Base-by-base conservation (phyloP, 768 basidiomycete species). In the Macrolepiota fuliginosa region DNA sequence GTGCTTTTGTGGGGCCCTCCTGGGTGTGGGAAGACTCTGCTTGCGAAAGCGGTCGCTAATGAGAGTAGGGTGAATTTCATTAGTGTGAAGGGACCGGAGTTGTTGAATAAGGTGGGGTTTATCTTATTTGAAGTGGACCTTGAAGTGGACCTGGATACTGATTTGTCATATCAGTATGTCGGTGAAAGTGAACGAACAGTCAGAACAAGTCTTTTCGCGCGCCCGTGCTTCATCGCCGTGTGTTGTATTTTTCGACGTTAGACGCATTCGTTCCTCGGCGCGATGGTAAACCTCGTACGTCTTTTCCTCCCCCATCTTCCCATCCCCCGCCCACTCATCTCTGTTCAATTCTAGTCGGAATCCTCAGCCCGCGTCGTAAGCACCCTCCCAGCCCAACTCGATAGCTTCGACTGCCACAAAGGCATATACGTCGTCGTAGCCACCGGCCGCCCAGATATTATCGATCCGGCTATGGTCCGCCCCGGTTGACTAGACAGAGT, bases 1-100 rank as follows among this genome's bases (percentile, higher is more conserved):
- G 97, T 98, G 2, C 76, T 98, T 36, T 76, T 98, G n/a, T 98
- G 97, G 97, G 97, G 97, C 29, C 97, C 97, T 27, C 96, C 97
- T 0, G 97, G 97, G 10, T 98, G 96, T 70, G 97, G 97, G 4
- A 99, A 98, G 77, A 99, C 97, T 0, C 71, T 99, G 29, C 78
- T 99, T n/a, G 97, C 97, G 0, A 98, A 98, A 71, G 97, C 96
- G 0, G 96, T 98, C 4, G 97, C 97, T 9, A 98, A 95, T 71
- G 97, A 98, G 76, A 92, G 89, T 56, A 79, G 85, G 64, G 97
- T 96, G 12, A 98, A 95, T 74, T 98, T 99, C 68, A 98, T 99
- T 70, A 96, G 94, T 68, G 92, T 98, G 54, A 98, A 98, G 69
- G 97, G 97, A 0, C 97, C 97, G 0, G 97, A 99, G 69, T 70